Base-by-base conservation (phyloP, 306 rosid genomes). In the Alnus rubra region DNA sequence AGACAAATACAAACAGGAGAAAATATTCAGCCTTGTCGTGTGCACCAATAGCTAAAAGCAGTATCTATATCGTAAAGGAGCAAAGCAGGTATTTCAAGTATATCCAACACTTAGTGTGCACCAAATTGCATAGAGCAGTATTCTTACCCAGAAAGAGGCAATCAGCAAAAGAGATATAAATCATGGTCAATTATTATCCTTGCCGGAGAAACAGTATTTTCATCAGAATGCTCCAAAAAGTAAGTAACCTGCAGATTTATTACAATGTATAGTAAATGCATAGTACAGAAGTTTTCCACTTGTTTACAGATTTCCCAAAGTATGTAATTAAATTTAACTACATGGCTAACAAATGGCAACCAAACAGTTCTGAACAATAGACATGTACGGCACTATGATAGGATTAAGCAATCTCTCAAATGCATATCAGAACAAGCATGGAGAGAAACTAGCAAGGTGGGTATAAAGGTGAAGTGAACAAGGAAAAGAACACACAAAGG, bases 131-230 rank as follows among this genome's bases (percentile, higher is more conserved):
- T 28, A 73, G 49, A 69, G 9, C 35, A 31, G 16, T 23, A 64
- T 35, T 80, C 89, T 88, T 84, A 95, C 99, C 99, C 98, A 55
- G 87, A 82, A 54, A 90, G 62, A 95, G 92, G 83, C 96, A 92
- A 87, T 93, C 93, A 33, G 91, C 89, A 95, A 84, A 70, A 90
- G 91, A 48, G 97, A 87, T 91, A 93, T 70, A 95, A 71, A 80
- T 81, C 83, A 74, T 77, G 54, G 77, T 88, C 94, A 65, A 71
- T 28, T 78, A 95, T 82, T 75, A 91, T 90, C 81, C 50, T 83
- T 75, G 80, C 74, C 47, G 90, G 80, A 84, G 82, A 76, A 49
- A 76, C 53, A 55, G 74, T 6, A 62, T 81, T 83, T 65, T 76
- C 84, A 64, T 86, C 87, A 69, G 80, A 75, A 84, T 81, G 80